phyloP scores from a whole-genome alignment of 768 basidiomycete genomes.

The Pleurotus citrinopileatus region DNA sequence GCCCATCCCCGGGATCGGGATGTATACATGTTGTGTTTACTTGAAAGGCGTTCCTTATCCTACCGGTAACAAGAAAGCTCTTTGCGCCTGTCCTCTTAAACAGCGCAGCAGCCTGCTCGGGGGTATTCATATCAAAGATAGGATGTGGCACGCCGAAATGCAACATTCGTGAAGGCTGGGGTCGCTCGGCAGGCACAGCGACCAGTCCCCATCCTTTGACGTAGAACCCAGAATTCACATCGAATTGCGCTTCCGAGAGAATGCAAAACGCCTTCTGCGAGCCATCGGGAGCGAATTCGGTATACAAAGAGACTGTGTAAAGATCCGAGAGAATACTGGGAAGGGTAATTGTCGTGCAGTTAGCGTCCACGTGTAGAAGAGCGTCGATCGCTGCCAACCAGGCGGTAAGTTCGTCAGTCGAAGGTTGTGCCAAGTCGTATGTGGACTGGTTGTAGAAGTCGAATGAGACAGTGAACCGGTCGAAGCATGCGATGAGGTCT shows the following conservation, averaged over 20 bases:
- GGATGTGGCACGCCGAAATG: constrained; percentile 50
- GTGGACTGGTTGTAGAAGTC: constrained; percentile 24
- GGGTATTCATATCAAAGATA: constrained; percentile 32
- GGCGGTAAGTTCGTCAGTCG: constrained; percentile 18
- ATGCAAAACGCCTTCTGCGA: constrained; percentile 26
- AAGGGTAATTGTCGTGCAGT: constrained; percentile 27
- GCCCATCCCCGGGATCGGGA: constrained; percentile 13
- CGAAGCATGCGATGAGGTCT: constrained; percentile 25
- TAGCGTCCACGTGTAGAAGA: constrained; percentile 26
- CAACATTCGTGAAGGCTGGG: constrained; percentile 23
- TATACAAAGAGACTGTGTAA: constrained; percentile 26
- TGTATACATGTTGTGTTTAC: constrained; percentile 31
- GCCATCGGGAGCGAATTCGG: constrained; percentile 16
- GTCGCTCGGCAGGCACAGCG: constrained; percentile 25
- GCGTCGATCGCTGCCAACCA: constrained; percentile 26
- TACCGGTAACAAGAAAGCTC: constrained; percentile 40
- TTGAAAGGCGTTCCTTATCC: constrained; percentile 31
- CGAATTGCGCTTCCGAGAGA: constrained; percentile 22
- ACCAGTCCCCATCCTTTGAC: constrained; percentile 35
- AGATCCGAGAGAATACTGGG: constrained; percentile 23
- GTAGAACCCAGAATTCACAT: constrained; percentile 17
- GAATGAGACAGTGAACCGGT: constrained; percentile 27
- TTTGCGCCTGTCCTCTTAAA: constrained; percentile 36
- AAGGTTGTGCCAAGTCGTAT: constrained; percentile 32
- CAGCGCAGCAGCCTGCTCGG: constrained; percentile 36